These are phyloP conservation scores for Casuarina cunninghamiana DNA, from an alignment of 306 rosid species.

Conservation along the genomic window DNA sequence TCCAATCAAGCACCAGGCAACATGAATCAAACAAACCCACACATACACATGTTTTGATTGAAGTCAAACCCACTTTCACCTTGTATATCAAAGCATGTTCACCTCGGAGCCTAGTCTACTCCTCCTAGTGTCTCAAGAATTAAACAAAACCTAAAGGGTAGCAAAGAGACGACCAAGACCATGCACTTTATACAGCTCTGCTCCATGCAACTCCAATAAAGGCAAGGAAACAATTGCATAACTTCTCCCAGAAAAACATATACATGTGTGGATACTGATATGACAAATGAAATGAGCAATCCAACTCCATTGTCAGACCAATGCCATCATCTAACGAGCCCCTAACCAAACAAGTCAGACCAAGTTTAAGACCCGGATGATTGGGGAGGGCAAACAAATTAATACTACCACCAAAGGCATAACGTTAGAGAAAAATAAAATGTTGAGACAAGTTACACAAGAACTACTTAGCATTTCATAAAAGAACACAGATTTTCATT, in stretches of 20 bases:
- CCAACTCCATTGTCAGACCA: slow-evolving; percentile 1
- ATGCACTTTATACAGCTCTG: not conserved
- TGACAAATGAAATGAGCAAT: not conserved
- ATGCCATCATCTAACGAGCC: not conserved
- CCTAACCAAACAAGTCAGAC: not conserved
- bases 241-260: not conserved
- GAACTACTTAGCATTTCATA: not conserved
- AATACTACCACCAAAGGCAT: not conserved
- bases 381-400: not conserved
- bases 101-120: not conserved
- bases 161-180: not conserved
- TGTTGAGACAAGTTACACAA: not conserved
- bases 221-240: not conserved
- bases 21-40: not conserved
- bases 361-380: not conserved
- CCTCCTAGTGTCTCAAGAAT: not conserved
- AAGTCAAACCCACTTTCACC: not conserved
- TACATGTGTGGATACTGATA: not conserved
- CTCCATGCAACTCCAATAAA: not conserved
- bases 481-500: not conserved
- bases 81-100: not conserved
- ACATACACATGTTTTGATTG: not conserved
- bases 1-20: slow-evolving; percentile 4
- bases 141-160: not conserved
- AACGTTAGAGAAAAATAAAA: not conserved